Evolutionary conservation across 257 asterid genomes (phyloP), one percentile per base, ranked within the genome.

Genomic region (Fraxinus anomala): DNA sequence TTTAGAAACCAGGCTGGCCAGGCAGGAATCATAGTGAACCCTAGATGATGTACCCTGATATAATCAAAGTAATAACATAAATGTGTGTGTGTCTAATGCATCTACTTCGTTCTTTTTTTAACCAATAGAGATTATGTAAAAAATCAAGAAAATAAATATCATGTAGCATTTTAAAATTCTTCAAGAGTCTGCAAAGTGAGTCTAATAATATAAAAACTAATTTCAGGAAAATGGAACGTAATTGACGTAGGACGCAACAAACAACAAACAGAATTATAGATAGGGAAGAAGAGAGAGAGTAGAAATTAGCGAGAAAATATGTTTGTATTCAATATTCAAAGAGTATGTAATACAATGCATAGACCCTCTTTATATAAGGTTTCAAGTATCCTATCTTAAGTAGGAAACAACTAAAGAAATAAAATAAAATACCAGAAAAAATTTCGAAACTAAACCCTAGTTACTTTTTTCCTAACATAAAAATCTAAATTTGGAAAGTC

Each of bases 41-140:
- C 91, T 89, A 73, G 99, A 88, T 73, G 99, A 96, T 0, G 93
- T 93, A 59, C 99, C 99, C 98, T 94, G 90, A 69, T 78, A 82
- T 79, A 68, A 83, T 51, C 68, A 82, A 80, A 65, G 66, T 56
- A 33, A 47, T 66, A 47, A 78, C 21, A 31, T 66, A 65, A 72
- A 42, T 42, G 51, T 63, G 67, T 75, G 76, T 83, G 77, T n/a
- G 76, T 73, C 51, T 75, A 21, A 70, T 31, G 73, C 39, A 73
- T 54, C 68, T 54, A 40, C 69, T 77, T 37, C 34, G 23, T 67
- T 26, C 74, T 54, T 59, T 21, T 21, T 59, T 9, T 7, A 59
- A 26, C 14, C 42, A 82, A 74, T 19, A 24, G 21, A 31, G 51
- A 61, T 68, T 37, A 56, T 31, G 31, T 34, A 36, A 8, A 1